Conservation (phyloP, 2,329 filamentous ascomycete genomes). For the Phyllosticta citrichinensis region DNA sequence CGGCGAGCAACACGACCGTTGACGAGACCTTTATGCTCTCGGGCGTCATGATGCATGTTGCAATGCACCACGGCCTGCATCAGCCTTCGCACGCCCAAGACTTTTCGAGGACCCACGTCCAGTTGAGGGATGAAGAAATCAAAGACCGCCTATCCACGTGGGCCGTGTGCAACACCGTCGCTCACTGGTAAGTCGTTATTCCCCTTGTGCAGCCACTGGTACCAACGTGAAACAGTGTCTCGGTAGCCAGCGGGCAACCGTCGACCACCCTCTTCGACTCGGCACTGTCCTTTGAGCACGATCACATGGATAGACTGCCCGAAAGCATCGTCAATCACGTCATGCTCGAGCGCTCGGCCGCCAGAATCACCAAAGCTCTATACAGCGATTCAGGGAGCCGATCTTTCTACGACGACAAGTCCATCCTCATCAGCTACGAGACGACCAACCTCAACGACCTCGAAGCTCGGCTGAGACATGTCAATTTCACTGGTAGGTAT, state of each 20-base stretch:
- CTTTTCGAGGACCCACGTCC: constrained; percentile 65
- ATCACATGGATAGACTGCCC: constrained; percentile 23
- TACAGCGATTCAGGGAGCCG: constrained; percentile 11
- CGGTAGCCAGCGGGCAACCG: constrained; percentile 76
- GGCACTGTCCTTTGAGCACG: constrained; percentile 43
- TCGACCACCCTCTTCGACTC: constrained; percentile 69
- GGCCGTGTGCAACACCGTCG: constrained; percentile 78
- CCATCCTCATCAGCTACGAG: constrained; percentile 10
- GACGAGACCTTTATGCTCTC: constrained; percentile 75
- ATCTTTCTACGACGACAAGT: constrained; percentile 10
- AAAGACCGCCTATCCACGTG: constrained; percentile 70
- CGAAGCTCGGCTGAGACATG: constrained; percentile 9
- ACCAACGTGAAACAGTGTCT: constrained; percentile 43
- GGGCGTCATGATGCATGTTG: constrained; percentile 79
- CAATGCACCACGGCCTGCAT: constrained; percentile 73
- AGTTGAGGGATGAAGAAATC: constrained; percentile 69
- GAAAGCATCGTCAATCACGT: constrained; percentile 8
- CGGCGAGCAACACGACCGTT: constrained; percentile 68
- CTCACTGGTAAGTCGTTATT: constrained; percentile 48
- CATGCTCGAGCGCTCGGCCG: constrained; percentile 10
- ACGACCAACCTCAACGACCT: constrained; percentile 11
- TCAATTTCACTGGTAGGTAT: constrained; percentile 9
- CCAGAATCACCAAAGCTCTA: constrained; percentile 10
- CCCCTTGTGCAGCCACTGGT: neutral
- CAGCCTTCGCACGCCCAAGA: constrained; percentile 74